Percentiles rank a stretch among this genome's conserved stretches.
Conservation (phyloP, 352 stramenopile genomes). For the Pythium phragmitis region DNA sequence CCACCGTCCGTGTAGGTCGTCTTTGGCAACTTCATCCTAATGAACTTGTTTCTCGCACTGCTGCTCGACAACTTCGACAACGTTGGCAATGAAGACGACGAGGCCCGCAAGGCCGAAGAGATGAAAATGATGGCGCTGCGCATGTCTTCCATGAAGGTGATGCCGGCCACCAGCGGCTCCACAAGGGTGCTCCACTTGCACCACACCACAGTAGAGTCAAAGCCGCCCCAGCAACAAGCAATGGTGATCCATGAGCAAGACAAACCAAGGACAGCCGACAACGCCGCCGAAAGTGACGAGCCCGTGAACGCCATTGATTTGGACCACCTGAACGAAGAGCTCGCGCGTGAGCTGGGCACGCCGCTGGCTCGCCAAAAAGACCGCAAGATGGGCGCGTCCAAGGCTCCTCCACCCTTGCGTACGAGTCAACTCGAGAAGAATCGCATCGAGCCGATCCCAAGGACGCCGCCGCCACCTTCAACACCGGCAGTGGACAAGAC, state of each 20-base stretch:
- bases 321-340: slow-evolving; percentile 39
- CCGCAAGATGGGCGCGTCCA: slow-evolving; percentile 15
- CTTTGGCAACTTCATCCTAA: slow-evolving; percentile 89
- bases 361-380: slow-evolving; percentile 5
- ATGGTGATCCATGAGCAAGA: slow-evolving; percentile 18
- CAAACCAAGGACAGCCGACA: neutral
- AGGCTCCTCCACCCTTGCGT: neutral
- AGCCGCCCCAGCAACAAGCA: neutral
- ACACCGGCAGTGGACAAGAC: neutral
- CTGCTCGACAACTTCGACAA: slow-evolving; percentile 90
- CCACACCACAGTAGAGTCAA: neutral
- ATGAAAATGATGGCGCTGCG: slow-evolving; percentile 49
- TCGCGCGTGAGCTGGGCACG: slow-evolving; percentile 34
- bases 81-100: slow-evolving; percentile 54
- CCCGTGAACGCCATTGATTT: slow-evolving; percentile 27
- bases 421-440: slow-evolving; percentile 15
- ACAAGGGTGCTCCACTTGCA: neutral
- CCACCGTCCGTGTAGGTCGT: slow-evolving; percentile 37
- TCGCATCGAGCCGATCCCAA: slow-evolving; percentile 4
- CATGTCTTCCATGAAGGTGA: slow-evolving; percentile 65
- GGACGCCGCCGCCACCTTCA: neutral
- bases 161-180: slow-evolving; percentile 12
- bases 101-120: slow-evolving; percentile 46
- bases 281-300: slow-evolving; percentile 17
- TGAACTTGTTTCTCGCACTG: slow-evolving; percentile 95